phyloP scores from a whole-genome alignment of 1,284 basidiomycete genomes.

The Pterula multifida region DNA sequence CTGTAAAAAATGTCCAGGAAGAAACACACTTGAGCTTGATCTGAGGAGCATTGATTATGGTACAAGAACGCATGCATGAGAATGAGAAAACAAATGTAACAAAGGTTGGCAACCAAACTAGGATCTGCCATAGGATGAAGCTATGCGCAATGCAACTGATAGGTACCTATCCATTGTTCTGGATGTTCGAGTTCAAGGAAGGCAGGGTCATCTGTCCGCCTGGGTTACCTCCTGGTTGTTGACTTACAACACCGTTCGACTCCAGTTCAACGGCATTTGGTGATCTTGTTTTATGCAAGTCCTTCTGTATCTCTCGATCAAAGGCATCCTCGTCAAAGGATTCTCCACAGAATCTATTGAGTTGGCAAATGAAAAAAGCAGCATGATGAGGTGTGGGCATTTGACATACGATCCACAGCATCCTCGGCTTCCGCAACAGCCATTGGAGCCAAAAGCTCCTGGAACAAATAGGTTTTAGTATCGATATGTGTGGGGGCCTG shows the following conservation, averaged over 20 bases:
- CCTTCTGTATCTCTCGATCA: constrained; percentile 22
- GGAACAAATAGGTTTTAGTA: neutral
- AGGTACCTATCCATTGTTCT: neutral
- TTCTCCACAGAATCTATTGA: constrained; percentile 17
- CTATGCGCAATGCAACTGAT: neutral
- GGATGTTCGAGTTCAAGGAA: neutral
- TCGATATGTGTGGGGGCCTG: neutral
- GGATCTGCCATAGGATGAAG: too few relatives aligned
- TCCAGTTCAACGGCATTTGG: constrained; percentile 10
- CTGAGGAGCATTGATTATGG: too few relatives aligned
- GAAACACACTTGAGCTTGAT: too few relatives aligned
- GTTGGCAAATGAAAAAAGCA: too few relatives aligned
- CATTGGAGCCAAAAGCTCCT: constrained; percentile 20
- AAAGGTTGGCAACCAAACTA: too few relatives aligned
- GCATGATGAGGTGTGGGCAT: neutral
- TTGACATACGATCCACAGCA: constrained; percentile 25
- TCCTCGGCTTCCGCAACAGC: constrained; percentile 17
- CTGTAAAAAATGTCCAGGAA: too few relatives aligned
- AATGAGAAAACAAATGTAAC: too few relatives aligned
- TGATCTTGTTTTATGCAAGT: constrained; percentile 17
- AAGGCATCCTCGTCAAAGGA: constrained; percentile 31
- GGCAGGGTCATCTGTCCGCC: neutral
- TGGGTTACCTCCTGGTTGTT: neutral
- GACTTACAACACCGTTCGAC: constrained; percentile 2
- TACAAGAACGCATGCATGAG: too few relatives aligned